Evolutionary conservation across 208 protist genomes (phyloP).

Genomic region (Trypanosoma boissoni): DNA sequence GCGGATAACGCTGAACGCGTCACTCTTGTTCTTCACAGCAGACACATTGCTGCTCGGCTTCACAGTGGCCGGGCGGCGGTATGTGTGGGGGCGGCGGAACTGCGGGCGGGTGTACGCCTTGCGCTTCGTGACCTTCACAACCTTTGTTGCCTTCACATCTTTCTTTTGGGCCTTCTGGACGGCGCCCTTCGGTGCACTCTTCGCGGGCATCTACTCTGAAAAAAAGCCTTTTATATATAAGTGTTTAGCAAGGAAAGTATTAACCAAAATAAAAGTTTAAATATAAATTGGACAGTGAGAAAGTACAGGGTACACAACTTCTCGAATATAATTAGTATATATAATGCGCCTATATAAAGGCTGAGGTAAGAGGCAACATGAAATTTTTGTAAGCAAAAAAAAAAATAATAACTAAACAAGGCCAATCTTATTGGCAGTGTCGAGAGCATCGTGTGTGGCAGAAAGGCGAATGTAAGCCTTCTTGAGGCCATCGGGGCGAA

Average conservation of each 20-base stretch:
- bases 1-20: conserved; percentile 94
- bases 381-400: not conserved
- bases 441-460: conserved; percentile 95
- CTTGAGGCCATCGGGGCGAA: conserved; percentile 98
- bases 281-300: no score
- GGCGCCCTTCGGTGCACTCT: conserved; percentile 26
- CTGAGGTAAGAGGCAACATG: not conserved
- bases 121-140: conserved; percentile 85
- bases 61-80: conserved; percentile 79
- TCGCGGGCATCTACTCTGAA: no score
- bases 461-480: conserved; percentile 98
- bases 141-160: conserved; percentile 63
- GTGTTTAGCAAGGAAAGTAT: no score
- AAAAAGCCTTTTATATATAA: no score
- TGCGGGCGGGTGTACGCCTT: conserved; percentile 95
- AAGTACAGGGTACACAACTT: no score
- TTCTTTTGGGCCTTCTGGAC: no score
- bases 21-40: conserved; percentile 71
- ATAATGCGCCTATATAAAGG: conserved; percentile 3
- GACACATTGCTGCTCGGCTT: conserved; percentile 92
- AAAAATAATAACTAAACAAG: conserved; percentile 25
- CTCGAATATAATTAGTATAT: no score
- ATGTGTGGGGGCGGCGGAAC: conserved; percentile 97
- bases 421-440: conserved; percentile 98
- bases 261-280: no score